Evolutionary conservation across 169 alveolate genomes (phyloP), one percentile per base, ranked within the genome.

Genomic region (Cyclospora cayetanensis): DNA sequence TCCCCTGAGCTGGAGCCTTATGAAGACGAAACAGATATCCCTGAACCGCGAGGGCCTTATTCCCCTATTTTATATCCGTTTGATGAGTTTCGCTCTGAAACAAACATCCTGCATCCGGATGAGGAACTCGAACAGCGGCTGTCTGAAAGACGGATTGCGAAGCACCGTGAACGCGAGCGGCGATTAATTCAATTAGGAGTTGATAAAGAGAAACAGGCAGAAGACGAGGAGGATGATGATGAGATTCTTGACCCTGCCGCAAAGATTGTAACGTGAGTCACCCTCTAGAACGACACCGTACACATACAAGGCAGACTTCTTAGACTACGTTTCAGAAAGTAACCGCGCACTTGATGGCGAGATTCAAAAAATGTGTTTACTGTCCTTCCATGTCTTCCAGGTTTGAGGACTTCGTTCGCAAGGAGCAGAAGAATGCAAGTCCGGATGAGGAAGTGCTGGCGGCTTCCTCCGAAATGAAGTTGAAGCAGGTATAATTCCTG

Each of bases 1-100:
- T 90, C 93, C 1, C 93, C 93, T 1, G 93, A 90, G 85, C 87
- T 90, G 18, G 93, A 90, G 85, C 93, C 93, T 27, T 90, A 82
- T 46, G 91, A 43, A 18, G 91, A 90, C 27, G 93, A 79, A 35
- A 86, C 77, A 7, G 87, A 50, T 39, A 85, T 79, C 18, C 93
- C 93, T 39, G 68, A 66, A 3, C 86, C 66, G 20, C 82, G 92
- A 29, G 92, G 92, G 55, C 92, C 92, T 12, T 70, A 87, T 43
- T 68, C 87, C 41, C 92, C 92, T 35, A 11, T 25, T 15, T 34
- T 87, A 37, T 87, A 79, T 63, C 92, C 92, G 1, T 87, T 70
- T 31, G 92, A 87, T 11, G 92, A 87, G 39, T 87, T 87, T 15
- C 86, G 87, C 42, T 42, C n/a, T 39, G 76, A 87, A 31, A 50